Evolutionary conservation across 768 basidiomycete species (phyloP).

Genomic region (Lactarius tabidus): DNA sequence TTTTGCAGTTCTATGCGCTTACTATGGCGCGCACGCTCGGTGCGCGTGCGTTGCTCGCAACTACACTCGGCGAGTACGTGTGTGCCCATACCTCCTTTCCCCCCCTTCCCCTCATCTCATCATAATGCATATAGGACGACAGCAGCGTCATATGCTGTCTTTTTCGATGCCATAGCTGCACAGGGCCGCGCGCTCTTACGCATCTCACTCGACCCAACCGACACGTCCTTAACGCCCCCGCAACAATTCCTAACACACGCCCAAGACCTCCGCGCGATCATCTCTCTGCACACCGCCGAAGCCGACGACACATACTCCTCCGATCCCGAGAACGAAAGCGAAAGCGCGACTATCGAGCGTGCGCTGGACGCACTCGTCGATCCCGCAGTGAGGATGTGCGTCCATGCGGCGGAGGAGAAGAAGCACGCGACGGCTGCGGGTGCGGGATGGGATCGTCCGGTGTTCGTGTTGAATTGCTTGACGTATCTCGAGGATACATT

Average conservation of each 20-base stretch:
- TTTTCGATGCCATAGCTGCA: slow-evolving; percentile 82
- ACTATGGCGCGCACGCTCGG: slow-evolving; percentile 95
- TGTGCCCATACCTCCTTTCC: background rate
- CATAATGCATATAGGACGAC: slow-evolving; percentile 63
- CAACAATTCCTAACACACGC: slow-evolving; percentile 75
- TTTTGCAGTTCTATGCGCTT: slow-evolving; percentile 90
- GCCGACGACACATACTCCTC: too few relatives aligned
- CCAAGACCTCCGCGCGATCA: slow-evolving; percentile 77
- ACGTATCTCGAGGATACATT: slow-evolving; percentile 75
- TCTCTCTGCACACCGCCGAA: slow-evolving; percentile 55
- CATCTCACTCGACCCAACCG: slow-evolving; percentile 58
- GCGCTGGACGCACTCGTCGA: slow-evolving; percentile 83
- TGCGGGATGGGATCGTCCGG: slow-evolving; percentile 65
- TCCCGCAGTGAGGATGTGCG: slow-evolving; percentile 76
- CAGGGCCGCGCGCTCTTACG: slow-evolving; percentile 67
- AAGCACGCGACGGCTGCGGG: background rate
- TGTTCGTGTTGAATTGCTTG: slow-evolving; percentile 85
- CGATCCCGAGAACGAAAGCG: background rate
- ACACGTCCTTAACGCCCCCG: slow-evolving; percentile 69
- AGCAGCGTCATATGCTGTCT: slow-evolving; percentile 73
- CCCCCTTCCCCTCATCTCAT: background rate
- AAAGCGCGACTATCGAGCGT: slow-evolving; percentile 50
- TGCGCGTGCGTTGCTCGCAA: slow-evolving; percentile 69
- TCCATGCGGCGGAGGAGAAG: slow-evolving; percentile 62
- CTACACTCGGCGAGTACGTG: slow-evolving; percentile 85